phyloP scores from a whole-genome alignment of 257 asterid genomes.

The Rubia yunnanensis region DNA sequence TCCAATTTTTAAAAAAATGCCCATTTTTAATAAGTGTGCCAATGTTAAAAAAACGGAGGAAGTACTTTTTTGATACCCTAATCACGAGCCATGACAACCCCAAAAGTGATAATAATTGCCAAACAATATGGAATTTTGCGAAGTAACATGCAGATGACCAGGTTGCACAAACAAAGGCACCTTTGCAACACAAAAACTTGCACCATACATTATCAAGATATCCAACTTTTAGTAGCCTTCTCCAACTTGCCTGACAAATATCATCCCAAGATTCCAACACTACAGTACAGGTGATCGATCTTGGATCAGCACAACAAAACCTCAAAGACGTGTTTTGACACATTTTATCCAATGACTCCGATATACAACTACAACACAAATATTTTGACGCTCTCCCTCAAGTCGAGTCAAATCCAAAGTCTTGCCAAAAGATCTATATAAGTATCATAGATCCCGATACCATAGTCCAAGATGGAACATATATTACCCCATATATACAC shows the following conservation, averaged over 20 bases:
- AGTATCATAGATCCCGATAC: neutral
- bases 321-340: too few relatives aligned
- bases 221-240: neutral
- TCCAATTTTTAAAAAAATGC: too few relatives aligned
- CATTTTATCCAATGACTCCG: neutral
- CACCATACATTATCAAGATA: neutral
- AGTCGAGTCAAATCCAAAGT: neutral
- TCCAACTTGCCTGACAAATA: neutral
- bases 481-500: slow-evolving; percentile 9
- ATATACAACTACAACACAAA: neutral
- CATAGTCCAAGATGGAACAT: neutral
- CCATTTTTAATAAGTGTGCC: too few relatives aligned
- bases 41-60: too few relatives aligned
- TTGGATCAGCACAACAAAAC: neutral
- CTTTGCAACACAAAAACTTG: neutral
- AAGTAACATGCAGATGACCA: neutral
- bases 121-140: neutral
- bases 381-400: neutral
- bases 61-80: neutral
- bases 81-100: neutral
- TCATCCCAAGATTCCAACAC: slow-evolving; percentile 3
- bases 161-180: neutral
- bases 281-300: neutral
- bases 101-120: neutral
- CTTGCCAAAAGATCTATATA: neutral